Percentiles rank a stretch among this genome's conserved stretches.
Evolutionary conservation across 129 eudicot species (phyloP).

Genomic region (Pseudognaphalium luteoalbum): DNA sequence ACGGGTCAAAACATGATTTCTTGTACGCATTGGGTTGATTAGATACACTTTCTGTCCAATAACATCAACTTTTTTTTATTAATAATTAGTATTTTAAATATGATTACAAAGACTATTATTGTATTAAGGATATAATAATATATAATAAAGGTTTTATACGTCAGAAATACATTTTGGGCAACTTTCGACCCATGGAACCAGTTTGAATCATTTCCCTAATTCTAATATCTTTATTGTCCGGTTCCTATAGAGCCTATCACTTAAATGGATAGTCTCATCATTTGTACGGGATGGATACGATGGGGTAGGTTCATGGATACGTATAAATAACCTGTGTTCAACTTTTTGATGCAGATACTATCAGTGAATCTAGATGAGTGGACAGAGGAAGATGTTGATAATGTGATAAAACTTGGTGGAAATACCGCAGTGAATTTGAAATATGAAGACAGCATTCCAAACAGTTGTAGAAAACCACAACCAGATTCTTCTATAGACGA

Average conservation of each 20-base stretch:
- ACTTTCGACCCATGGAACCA: constrained; percentile 4
- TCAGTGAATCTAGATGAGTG: constrained; percentile 91
- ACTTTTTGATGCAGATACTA: constrained; percentile 51
- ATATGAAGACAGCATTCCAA: constrained; percentile 75
- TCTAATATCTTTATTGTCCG: not conserved
- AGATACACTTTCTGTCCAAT: not conserved
- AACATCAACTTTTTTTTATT: not conserved
- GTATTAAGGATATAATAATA: not conserved
- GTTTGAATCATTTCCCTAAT: not conserved
- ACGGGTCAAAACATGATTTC: not conserved
- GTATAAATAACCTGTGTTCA: not conserved
- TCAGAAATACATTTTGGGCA: constrained; percentile 5
- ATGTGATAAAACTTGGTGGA: constrained; percentile 70
- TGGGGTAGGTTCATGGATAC: not conserved
- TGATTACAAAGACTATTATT: not conserved
- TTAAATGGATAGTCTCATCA: no score
- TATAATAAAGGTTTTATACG: not conserved
- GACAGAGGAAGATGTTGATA: constrained; percentile 86
- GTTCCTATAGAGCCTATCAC: not conserved
- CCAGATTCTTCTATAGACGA: constrained; percentile 78
- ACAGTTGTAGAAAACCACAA: constrained; percentile 55
- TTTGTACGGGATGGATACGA: no score
- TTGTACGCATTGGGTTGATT: not conserved
- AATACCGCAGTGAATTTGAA: constrained; percentile 60
- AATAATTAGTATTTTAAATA: not conserved